Base-by-base conservation (phyloP, 176 grass and related monocot species). In the Themeda triandra region DNA sequence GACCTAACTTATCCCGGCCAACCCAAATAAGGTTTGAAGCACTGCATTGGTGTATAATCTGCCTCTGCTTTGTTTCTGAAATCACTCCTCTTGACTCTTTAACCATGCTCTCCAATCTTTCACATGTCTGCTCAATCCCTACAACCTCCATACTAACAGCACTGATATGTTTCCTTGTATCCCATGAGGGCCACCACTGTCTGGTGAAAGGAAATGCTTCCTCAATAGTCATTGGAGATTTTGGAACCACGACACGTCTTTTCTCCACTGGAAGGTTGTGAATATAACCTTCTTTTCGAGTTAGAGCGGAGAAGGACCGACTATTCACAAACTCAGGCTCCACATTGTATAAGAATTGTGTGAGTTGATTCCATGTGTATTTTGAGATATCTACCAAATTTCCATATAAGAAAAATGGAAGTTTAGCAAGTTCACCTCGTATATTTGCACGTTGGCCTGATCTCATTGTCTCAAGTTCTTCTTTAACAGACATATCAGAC, bases 371-470 rank as follows among this genome's bases (percentile, higher is more conserved):
- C 89, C 96, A 98, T 27, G 96, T 92, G 7, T 48, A 44, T 75
- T 78, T 39, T 4, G 89, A 82, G 56, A 98, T 83, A n/a, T 89
- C 44, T 65, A 95, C 73, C 28, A 92, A 84, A 83, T 90, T 95
- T 82, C 89, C 91, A 76, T 92, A 95, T 2, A 98, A 30, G 40
- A 98, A 98, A 76, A 87, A 95, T 39, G 93, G 96, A 18, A 87
- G 84, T 17, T 76, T 88, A 56, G 85, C 73, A 21, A 81, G 7
- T 2, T 76, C 8, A 2, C 63, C 77, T 5, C 21, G 28, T 36
- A 86, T 1, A 65, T 81, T 90, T 64, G 53, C 45, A 68, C 46
- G 73, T 3, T 10, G 11, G 23, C 82, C 82, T 10, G 80, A 33
- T 68, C 68, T 39, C 31, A 68, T 35, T 75, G 31, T 19, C 70